A percentile compares a stretch with the other conserved stretches of the same genome.
These are phyloP conservation scores for Petunia hybrid DNA, from an alignment of 305 asterid species.

Conservation along the genomic window DNA sequence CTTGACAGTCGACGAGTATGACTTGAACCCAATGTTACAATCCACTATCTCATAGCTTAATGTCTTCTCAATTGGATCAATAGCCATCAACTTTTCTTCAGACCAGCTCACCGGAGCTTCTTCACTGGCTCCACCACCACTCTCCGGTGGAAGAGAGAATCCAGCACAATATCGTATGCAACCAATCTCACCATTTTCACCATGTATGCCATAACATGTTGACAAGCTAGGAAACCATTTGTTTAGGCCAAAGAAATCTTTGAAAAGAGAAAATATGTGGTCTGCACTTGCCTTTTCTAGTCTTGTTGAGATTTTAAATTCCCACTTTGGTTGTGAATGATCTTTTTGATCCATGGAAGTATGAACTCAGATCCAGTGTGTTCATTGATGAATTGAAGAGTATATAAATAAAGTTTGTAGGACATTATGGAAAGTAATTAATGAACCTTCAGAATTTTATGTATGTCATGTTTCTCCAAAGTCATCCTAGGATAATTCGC, in stretches of 20 bases:
- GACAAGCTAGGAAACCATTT: slow-evolving; percentile 72
- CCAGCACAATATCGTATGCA: slow-evolving; percentile 71
- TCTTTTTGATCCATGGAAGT: slow-evolving; percentile 42
- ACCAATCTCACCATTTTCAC: slow-evolving; percentile 62
- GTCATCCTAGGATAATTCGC: background rate
- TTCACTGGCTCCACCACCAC: background rate
- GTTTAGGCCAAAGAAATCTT: slow-evolving; percentile 65
- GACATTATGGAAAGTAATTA: background rate
- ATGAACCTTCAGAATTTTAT: background rate
- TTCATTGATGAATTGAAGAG: slow-evolving; percentile 14
- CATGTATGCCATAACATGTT: slow-evolving; percentile 56
- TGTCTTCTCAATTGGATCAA: slow-evolving; percentile 48
- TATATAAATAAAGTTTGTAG: background rate
- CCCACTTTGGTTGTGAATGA: slow-evolving; percentile 55
- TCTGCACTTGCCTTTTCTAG: slow-evolving; percentile 46
- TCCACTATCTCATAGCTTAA: slow-evolving; percentile 70
- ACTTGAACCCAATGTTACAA: slow-evolving; percentile 64
- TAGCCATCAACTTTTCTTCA: slow-evolving; percentile 53
- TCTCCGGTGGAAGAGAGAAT: slow-evolving; percentile 31
- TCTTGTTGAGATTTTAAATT: slow-evolving; percentile 46
- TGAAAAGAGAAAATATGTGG: slow-evolving; percentile 61
- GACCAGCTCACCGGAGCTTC: slow-evolving; percentile 51
- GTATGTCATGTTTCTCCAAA: background rate
- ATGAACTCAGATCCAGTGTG: background rate
- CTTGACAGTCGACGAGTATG: slow-evolving; percentile 58